Evolutionary conservation across 2,329 filamentous ascomycete genomes (phyloP), one percentile per base, ranked within the genome.

Genomic region (Lachnellula willkommii): DNA sequence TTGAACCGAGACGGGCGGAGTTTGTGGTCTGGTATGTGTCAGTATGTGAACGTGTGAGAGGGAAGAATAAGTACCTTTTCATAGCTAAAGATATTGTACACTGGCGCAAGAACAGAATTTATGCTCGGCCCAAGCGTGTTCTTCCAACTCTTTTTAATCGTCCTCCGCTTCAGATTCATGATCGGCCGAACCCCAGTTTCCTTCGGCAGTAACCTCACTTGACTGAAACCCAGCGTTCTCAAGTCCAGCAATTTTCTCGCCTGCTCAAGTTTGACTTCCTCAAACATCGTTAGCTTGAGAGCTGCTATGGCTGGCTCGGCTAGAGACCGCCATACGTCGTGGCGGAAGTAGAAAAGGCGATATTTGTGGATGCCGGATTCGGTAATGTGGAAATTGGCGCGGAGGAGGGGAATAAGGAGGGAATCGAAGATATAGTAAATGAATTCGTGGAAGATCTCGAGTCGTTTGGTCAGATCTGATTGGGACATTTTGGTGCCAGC

Each of bases 381-480:
- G 0, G 94, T 99, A 39, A 96, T 89, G 68, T 97, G 93, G 66
- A 99, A 99, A 66, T 94, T 92, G 60, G 83, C 85, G 36, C 89
- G 84, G 48, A 97, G 81, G 7, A 99, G 78, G 9, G 94, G 93
- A 64, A 97, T 88, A 54, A 99, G 69, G 22, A 96, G 78, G 0
- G 92, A 96, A 71, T 99, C 94, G 66, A 99, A 94, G 4, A 95
- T 63, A 69, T 92, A 99, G 73, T 96, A 97, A 6, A 97, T 66
- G 56, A 97, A 85, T 69, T 99, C 94, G 52, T 84, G 73, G 49
- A 96, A 82, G 0, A 97, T 78, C 66, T 96, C 89, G 26, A 75
- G 76, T 11, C 92, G 85, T 71, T 96, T 97, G 6, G 75, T 73
- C 32, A 81, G 76, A 67, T 97, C 93, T 0, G 87, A 85, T 57